These are phyloP conservation scores for Pneumocystis carinii DNA, from an alignment of 1,139 yeast species.

Conservation along the genomic window DNA sequence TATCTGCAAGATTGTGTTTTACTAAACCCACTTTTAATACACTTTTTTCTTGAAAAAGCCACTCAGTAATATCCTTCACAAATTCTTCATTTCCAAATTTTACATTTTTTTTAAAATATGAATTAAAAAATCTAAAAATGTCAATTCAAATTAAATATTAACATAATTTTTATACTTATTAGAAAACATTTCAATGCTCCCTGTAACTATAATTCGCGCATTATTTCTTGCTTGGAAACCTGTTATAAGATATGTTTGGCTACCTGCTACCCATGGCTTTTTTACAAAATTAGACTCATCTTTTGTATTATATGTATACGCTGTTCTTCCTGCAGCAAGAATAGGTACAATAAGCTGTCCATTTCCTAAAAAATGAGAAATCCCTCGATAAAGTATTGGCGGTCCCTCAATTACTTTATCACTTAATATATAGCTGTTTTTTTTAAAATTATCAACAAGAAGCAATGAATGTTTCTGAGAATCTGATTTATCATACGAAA, in stretches of 20 bases:
- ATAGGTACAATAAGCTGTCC: slow-evolving; percentile 59
- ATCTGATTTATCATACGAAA: slow-evolving; percentile 25
- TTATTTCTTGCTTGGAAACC: slow-evolving; percentile 70
- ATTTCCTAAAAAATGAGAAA: slow-evolving; percentile 43
- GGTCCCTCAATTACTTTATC: slow-evolving; percentile 10
- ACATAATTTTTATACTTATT: slow-evolving; percentile 20
- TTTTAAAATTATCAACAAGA: slow-evolving; percentile 7
- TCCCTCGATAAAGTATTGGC: slow-evolving; percentile 29
- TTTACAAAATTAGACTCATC: slow-evolving; percentile 28
- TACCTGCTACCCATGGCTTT: slow-evolving; percentile 61
- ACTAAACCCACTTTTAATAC: slow-evolving; percentile 45
- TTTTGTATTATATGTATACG: slow-evolving; percentile 39
- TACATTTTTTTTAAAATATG: slow-evolving; percentile 8
- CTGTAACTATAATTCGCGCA: slow-evolving; percentile 72
- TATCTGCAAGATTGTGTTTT: slow-evolving; percentile 24
- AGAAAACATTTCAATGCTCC: slow-evolving; percentile 41
- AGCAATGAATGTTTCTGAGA: slow-evolving; percentile 7
- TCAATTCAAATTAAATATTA: not conserved
- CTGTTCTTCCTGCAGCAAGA: slow-evolving; percentile 50
- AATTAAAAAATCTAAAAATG: not conserved
- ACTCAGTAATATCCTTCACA: slow-evolving; percentile 41
- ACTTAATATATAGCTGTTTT: slow-evolving; percentile 8
- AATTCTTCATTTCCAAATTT: slow-evolving; percentile 22
- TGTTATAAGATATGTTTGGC: slow-evolving; percentile 63
- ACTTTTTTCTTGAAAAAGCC: slow-evolving; percentile 63